phyloP scores from a whole-genome alignment of 2,329 filamentous ascomycete species.

The Endothia cerciana region DNA sequence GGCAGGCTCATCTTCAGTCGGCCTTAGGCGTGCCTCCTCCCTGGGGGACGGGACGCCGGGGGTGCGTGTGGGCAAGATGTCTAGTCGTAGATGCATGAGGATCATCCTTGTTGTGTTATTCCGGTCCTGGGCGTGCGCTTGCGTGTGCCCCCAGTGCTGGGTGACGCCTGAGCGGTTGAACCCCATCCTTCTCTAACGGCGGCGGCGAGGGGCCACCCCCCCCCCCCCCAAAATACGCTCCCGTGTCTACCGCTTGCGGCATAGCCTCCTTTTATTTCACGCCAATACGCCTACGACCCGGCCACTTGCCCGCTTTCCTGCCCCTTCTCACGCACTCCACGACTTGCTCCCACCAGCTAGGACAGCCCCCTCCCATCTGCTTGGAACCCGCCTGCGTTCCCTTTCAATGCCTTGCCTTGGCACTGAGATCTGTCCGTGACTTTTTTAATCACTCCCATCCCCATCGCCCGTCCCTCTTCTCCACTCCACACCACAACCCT shows the following conservation, averaged over 20 bases:
- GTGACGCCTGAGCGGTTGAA: not conserved
- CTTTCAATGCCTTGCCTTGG: constrained; percentile 11
- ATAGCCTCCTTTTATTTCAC: not conserved
- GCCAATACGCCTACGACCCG: constrained; percentile 2
- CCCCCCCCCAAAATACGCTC: not conserved
- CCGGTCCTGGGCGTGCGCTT: no score
- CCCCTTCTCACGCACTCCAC: not conserved
- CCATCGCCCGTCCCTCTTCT: constrained; percentile 6
- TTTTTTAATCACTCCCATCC: not conserved
- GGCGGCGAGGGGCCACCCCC: not conserved
- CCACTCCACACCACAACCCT: constrained; percentile 12
- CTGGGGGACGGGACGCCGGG: no score
- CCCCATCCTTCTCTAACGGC: not conserved
- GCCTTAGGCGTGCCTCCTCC: no score
- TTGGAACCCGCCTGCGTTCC: constrained; percentile 11
- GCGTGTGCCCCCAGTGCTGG: not conserved
- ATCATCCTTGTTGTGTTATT: no score
- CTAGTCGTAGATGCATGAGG: no score
- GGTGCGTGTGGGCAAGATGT: no score
- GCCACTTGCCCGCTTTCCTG: not conserved
- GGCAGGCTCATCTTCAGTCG: not conserved
- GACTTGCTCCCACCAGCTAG: not conserved
- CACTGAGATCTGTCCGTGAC: not conserved
- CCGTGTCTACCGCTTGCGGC: constrained; percentile 2
- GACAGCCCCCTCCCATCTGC: not conserved